phyloP scores from a whole-genome alignment of 164 flowering plant genomes.

The Hamamelis virginiana region DNA sequence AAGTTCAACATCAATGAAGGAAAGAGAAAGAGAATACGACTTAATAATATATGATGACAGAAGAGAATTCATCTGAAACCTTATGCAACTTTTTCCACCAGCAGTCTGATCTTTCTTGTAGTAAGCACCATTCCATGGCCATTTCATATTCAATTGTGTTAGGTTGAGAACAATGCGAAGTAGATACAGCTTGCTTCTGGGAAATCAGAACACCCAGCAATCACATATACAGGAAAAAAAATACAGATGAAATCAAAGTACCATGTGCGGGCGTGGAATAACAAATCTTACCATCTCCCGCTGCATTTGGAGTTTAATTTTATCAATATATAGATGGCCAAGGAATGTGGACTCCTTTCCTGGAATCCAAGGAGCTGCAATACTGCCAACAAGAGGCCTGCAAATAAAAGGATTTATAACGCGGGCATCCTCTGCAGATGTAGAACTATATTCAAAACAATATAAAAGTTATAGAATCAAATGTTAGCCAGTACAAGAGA shows the following conservation, averaged over 20 bases:
- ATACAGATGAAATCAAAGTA: not conserved
- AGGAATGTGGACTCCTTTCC: constrained; percentile 29
- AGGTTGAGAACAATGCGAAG: constrained; percentile 80
- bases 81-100: constrained; percentile 47
- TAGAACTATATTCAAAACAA: too few relatives aligned
- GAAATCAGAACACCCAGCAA: constrained; percentile 11
- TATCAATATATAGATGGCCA: constrained; percentile 62
- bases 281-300: constrained; percentile 40
- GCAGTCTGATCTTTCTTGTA: constrained; percentile 42
- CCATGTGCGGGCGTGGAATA: not conserved
- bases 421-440: too few relatives aligned
- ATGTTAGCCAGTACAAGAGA: too few relatives aligned
- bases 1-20: not conserved
- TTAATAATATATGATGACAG: not conserved
- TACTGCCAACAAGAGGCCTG: constrained; percentile 55
- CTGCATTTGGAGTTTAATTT: constrained; percentile 34
- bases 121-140: constrained; percentile 76
- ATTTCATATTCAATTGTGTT: constrained; percentile 74
- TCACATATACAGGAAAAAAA: not conserved
- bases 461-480: too few relatives aligned
- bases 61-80: constrained; percentile 30
- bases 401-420: constrained; percentile 7
- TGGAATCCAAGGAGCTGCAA: constrained; percentile 24
- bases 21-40: not conserved
- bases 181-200: constrained; percentile 68